Conservation (phyloP, 495 filamentous ascomycete genomes). For the Podospora pseudopauciseta region DNA sequence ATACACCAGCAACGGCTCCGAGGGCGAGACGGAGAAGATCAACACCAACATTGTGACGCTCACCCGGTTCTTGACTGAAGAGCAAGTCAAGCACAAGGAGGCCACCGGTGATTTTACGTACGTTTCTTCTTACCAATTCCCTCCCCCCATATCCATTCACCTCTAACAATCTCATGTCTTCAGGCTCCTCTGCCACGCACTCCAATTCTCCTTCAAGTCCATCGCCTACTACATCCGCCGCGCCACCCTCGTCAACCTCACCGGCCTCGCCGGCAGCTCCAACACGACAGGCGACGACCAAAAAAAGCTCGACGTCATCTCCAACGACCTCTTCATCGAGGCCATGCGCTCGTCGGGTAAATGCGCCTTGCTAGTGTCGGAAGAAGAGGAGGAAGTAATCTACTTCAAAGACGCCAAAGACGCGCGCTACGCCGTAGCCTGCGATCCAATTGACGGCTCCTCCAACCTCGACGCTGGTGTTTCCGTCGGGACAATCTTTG, state of each 20-base stretch:
- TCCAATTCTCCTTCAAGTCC: constrained; percentile 99
- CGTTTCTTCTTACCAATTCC: constrained; percentile 25
- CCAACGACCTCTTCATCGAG: constrained; percentile 94
- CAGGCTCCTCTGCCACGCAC: constrained; percentile 91
- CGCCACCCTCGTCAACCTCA: constrained; percentile 94
- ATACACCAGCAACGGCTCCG: constrained; percentile 36
- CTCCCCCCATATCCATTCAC: neutral
- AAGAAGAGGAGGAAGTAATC: constrained; percentile 92
- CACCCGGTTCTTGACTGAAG: constrained; percentile 91
- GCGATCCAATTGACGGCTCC: constrained; percentile 96
- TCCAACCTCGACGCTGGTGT: constrained; percentile 98
- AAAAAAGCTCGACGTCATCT: constrained; percentile 99
- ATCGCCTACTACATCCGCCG: constrained; percentile 99
- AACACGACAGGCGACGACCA: constrained; percentile 97
- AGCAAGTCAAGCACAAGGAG: constrained; percentile 87
- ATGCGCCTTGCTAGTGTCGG: constrained; percentile 85
- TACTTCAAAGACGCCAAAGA: constrained; percentile 73
- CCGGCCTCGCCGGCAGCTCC: constrained; percentile 88
- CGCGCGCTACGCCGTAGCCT: constrained; percentile 92
- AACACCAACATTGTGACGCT: constrained; percentile 96
- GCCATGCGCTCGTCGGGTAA: constrained; percentile 90
- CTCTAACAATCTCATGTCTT: neutral
- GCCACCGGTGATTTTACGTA: constrained; percentile 98
- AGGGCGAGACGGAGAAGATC: constrained; percentile 61
- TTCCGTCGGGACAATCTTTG: constrained; percentile 97